phyloP scores from a whole-genome alignment of 2,329 filamentous ascomycete genomes.

The Rhytidhysteron rufulum region DNA sequence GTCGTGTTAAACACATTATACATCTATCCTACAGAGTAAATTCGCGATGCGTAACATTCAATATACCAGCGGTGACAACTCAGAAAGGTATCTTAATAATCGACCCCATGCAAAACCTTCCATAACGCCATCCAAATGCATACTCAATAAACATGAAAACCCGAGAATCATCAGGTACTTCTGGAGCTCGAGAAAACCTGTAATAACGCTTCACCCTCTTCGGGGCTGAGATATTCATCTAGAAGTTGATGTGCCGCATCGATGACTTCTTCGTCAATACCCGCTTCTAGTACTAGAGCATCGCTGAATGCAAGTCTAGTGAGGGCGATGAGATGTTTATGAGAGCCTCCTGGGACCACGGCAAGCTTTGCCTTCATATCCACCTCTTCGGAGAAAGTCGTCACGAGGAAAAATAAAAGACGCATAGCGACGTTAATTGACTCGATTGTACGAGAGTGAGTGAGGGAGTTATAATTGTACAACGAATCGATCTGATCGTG shows the following conservation, averaged over 20 bases:
- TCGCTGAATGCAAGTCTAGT: slow-evolving; percentile 84
- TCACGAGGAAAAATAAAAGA: slow-evolving; percentile 59
- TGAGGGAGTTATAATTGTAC: slow-evolving; percentile 41
- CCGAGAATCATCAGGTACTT: no score
- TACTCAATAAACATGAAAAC: no score
- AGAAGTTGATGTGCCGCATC: slow-evolving; percentile 79
- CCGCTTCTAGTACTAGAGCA: slow-evolving; percentile 70
- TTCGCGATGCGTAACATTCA: no score
- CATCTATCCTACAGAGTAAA: no score
- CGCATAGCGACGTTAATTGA: slow-evolving; percentile 58
- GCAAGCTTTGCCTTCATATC: slow-evolving; percentile 69
- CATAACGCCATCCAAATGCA: no score
- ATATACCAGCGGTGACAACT: no score
- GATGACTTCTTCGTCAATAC: slow-evolving; percentile 72
- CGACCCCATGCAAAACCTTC: no score
- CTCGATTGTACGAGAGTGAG: slow-evolving; percentile 40
- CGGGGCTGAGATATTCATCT: slow-evolving; percentile 75
- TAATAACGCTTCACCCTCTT: slow-evolving; percentile 64
- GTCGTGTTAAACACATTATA: no score
- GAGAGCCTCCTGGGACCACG: slow-evolving; percentile 66
- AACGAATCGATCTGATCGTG: slow-evolving; percentile 66
- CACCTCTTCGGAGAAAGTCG: slow-evolving; percentile 57
- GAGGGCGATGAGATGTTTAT: slow-evolving; percentile 78
- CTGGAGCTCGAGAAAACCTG: slow-evolving; percentile 37
- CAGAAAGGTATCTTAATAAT: no score